Evolutionary conservation across 345 rosid genomes (phyloP), one percentile per base, ranked within the genome.

Genomic region (Salix brachista): DNA sequence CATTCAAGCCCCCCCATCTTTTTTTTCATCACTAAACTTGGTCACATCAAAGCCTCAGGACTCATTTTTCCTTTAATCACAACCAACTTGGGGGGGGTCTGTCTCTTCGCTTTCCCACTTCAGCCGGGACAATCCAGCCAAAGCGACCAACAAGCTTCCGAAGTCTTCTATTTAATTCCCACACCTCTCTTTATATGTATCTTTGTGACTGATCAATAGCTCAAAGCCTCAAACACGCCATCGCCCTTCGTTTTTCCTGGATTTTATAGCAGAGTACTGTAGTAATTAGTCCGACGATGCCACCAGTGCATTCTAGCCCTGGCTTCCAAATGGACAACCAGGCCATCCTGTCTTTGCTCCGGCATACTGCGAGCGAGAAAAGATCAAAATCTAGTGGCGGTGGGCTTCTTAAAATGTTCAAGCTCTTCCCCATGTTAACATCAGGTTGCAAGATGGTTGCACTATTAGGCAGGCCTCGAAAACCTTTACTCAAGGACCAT

Each of bases 401-500:
- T 0, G 97, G 99, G 13, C 88, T 95, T 9, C 80, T 95, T 18
- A 88, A 88, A 69, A 85, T 93, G 83, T 91, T 95, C 89, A 95
- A 93, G 86, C 94, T 93, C 62, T 82, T 95, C 75, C 98, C 98
- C 8, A 93, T 95, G 99, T 79, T 95, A 74, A 93, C 96, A 65
- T 91, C 98, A 0, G 98, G 99, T 11, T 95, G 99, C 91, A 95
- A 91, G 81, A 93, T 95, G 99, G 99, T 90, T 28, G 92, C 90
- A 7, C 83, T 95, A 28, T 78, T 95, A 23, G 94, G 96, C 14
- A 77, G 92, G 64, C 94, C 94, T 1, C 82, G 91, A 37, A 91
- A 91, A 64, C 92, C 94, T 12, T 62, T 93, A 41, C 91, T 95
- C 21, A 93, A 88, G 79, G 99, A 95, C 78, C 81, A 74, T 36